phyloP scores from a whole-genome alignment of 345 rosid genomes.

The Psidium friedrichsthalianum region DNA sequence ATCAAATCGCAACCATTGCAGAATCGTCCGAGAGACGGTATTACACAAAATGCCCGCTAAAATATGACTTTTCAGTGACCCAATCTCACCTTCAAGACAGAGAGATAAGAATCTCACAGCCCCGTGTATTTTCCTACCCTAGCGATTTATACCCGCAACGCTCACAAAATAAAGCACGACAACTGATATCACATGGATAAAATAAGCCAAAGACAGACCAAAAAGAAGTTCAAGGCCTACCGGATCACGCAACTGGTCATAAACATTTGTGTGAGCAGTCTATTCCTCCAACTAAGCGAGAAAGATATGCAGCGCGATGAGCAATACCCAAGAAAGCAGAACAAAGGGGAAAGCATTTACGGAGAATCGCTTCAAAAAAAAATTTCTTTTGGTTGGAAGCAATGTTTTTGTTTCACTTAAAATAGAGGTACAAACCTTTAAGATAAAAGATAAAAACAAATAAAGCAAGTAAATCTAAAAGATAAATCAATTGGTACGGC shows the following conservation, averaged over 20 bases:
- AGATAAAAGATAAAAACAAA: too few species aligned
- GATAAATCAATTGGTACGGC: too few species aligned
- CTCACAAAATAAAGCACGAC: constrained; percentile 9
- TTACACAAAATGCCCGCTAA: not conserved
- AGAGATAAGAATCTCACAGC: constrained; percentile 92
- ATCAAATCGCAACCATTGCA: not conserved
- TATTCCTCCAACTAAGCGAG: constrained; percentile 62
- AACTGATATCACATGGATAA: not conserved
- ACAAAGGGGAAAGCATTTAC: not conserved
- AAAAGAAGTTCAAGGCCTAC: constrained; percentile 20
- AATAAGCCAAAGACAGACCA: not conserved
- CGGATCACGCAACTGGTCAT: constrained; percentile 61
- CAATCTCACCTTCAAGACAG: constrained; percentile 52
- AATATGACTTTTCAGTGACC: not conserved
- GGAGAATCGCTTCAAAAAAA: not conserved
- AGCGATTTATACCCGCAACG: constrained; percentile 73
- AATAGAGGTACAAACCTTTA: too few species aligned
- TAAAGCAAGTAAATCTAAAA: too few species aligned
- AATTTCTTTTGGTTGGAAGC: too few species aligned
- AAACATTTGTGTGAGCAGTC: constrained; percentile 52
- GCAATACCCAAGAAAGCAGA: not conserved
- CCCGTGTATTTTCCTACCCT: constrained; percentile 93
- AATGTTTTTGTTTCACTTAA: too few species aligned
- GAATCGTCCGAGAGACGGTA: not conserved
- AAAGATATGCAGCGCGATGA: not conserved